These are phyloP conservation scores for Tolypocladium inflatum DNA, from an alignment of 2,329 filamentous ascomycete species.

Conservation along the genomic window DNA sequence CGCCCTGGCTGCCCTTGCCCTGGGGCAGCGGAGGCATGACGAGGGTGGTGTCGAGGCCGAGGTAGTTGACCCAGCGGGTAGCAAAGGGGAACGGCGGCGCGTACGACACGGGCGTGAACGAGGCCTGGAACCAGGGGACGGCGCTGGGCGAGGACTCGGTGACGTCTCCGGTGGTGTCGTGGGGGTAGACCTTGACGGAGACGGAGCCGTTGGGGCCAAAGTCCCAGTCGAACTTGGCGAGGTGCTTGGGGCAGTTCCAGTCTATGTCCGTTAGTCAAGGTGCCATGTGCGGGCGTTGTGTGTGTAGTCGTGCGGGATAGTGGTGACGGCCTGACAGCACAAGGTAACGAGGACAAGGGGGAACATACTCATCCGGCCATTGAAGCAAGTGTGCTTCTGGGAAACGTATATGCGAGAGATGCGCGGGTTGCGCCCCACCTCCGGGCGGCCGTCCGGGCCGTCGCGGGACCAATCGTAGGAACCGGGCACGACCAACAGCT, in stretches of 20 bases:
- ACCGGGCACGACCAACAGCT: conserved; percentile 39
- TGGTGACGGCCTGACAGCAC: background rate
- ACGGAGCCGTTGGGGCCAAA: conserved; percentile 23
- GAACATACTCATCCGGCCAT: conserved; percentile 37
- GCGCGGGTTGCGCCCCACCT: conserved; percentile 24
- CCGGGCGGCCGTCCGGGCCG: conserved; percentile 21
- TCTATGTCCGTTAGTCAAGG: conserved; percentile 19
- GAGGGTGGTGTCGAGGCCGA: conserved; percentile 32
- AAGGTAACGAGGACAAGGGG: background rate
- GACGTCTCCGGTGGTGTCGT: conserved; percentile 22
- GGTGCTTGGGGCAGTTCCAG: conserved; percentile 47
- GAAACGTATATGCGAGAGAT: conserved; percentile 48
- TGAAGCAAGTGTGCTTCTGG: conserved; percentile 40
- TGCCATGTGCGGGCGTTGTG: background rate
- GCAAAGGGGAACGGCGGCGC: conserved; percentile 34
- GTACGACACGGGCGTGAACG: conserved; percentile 30
- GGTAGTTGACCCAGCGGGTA: conserved; percentile 22
- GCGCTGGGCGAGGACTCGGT: conserved; percentile 21
- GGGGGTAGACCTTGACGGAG: conserved; percentile 34
- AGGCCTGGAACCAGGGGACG: conserved; percentile 35
- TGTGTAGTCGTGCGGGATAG: background rate
- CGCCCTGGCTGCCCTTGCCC: conserved; percentile 25
- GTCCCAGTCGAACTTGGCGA: conserved; percentile 40
- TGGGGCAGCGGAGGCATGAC: conserved; percentile 40
- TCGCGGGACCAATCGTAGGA: conserved; percentile 31